Percentiles rank a stretch among this genome's conserved stretches.
phyloP scores from a whole-genome alignment of 2,329 filamentous ascomycete genomes.

The Cladosporium sp. region DNA sequence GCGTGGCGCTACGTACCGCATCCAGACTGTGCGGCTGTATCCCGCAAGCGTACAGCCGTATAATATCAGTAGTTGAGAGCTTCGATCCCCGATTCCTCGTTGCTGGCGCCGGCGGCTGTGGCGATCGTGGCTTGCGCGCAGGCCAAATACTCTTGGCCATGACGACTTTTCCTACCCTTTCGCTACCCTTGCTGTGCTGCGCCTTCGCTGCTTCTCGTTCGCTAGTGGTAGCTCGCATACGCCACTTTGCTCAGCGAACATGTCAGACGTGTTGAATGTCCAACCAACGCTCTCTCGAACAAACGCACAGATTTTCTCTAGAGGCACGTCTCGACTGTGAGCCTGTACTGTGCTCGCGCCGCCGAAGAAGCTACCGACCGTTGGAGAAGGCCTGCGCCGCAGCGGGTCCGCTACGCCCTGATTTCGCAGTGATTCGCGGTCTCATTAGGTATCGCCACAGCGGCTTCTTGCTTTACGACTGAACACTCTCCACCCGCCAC shows the following conservation, averaged over 20 bases:
- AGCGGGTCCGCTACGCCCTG: slow-evolving; percentile 7
- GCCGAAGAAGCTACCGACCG: slow-evolving; percentile 7
- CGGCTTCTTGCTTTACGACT: background rate
- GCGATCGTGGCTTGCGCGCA: slow-evolving; percentile 3
- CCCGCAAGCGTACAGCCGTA: background rate
- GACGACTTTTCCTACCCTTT: background rate
- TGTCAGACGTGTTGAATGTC: background rate
- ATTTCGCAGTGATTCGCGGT: background rate
- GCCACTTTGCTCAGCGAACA: slow-evolving; percentile 7
- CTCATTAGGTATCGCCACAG: slow-evolving; percentile 6
- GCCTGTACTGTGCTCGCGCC: background rate
- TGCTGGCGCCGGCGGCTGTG: background rate
- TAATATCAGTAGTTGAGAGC: background rate
- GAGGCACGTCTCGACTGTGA: background rate
- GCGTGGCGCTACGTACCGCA: background rate
- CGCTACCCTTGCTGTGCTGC: slow-evolving; percentile 5
- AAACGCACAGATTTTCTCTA: background rate
- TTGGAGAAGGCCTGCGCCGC: slow-evolving; percentile 3
- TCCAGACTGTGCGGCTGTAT: background rate
- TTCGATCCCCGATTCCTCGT: slow-evolving; percentile 5
- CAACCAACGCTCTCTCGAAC: slow-evolving; percentile 1
- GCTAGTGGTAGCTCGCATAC: background rate
- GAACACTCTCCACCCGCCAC: background rate
- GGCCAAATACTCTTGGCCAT: slow-evolving; percentile 3
- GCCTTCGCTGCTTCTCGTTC: slow-evolving; percentile 5